phyloP scores from a whole-genome alignment of 305 asterid genomes.

The Fraxinus velutina region DNA sequence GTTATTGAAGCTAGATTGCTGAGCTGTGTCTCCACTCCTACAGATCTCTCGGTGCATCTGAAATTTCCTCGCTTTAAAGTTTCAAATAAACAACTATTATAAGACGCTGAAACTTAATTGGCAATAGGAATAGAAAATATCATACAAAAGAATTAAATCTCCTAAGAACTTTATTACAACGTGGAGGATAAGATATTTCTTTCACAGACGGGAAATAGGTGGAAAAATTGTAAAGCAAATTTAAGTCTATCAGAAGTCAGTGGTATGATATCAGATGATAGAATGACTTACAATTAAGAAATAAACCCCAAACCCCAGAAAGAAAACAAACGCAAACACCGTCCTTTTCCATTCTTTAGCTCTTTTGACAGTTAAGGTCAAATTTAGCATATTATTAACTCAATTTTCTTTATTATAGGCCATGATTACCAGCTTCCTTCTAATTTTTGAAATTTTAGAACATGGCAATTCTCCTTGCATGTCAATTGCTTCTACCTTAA shows the following conservation, averaged over 20 bases:
- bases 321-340: neutral
- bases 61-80: conserved; percentile 82
- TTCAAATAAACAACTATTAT: conserved; percentile 12
- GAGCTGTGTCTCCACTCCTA: conserved; percentile 87
- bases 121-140: neutral
- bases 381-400: neutral
- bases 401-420: neutral
- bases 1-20: conserved; percentile 70
- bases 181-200: neutral
- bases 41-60: conserved; percentile 78
- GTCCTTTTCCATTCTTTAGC: neutral
- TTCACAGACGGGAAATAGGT: neutral
- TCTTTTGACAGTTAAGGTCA: neutral
- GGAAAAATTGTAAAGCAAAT: neutral
- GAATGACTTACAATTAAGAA: neutral
- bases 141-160: neutral
- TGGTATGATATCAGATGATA: neutral
- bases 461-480: neutral
- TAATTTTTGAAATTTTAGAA: neutral
- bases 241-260: neutral
- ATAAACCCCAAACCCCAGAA: neutral
- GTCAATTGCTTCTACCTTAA: neutral
- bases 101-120: neutral
- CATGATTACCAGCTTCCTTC: neutral
- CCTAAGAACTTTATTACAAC: neutral